These are phyloP conservation scores for Entophlyctis luteolus DNA, from an alignment of 192 early-diverging fungal species.

Conservation along the genomic window DNA sequence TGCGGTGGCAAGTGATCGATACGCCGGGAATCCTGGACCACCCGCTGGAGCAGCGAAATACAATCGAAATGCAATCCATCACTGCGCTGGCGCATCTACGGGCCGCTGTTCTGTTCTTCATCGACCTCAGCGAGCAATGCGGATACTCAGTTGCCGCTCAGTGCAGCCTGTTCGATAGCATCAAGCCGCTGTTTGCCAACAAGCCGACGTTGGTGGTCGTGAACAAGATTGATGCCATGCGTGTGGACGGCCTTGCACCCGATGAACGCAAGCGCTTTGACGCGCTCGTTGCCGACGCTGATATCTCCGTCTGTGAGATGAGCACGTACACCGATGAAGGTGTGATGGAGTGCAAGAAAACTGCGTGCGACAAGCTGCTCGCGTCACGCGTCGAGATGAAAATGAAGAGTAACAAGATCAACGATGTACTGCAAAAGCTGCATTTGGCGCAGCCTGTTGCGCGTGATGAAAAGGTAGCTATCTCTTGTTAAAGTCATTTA, in stretches of 20 bases:
- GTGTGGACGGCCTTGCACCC: conserved; percentile 70
- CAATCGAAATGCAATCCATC: conserved; percentile 99
- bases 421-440: conserved; percentile 90
- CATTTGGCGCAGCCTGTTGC: conserved; percentile 85
- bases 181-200: conserved; percentile 97
- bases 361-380: conserved; percentile 90
- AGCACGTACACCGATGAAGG: conserved; percentile 91
- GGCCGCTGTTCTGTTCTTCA: conserved; percentile 93
- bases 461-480: conserved; percentile 70
- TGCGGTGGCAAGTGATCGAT: conserved; percentile 99
- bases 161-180: conserved; percentile 81
- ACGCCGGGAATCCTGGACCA: conserved; percentile 99
- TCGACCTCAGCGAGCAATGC: conserved; percentile 97
- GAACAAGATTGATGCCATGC: conserved; percentile 92
- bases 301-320: conserved; percentile 74
- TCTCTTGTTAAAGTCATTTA: no score
- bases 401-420: conserved; percentile 85
- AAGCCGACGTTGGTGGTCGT: conserved; percentile 93
- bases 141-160: conserved; percentile 95
- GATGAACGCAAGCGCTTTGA: conserved; percentile 76
- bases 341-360: conserved; percentile 94
- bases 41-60: conserved; percentile 97
- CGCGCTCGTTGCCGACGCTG: conserved; percentile 58
- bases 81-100: conserved; percentile 98
- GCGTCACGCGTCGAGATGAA: conserved; percentile 91